phyloP scores from a whole-genome alignment of 192 early-diverging fungal species.

The Backusella tuberculispora region DNA sequence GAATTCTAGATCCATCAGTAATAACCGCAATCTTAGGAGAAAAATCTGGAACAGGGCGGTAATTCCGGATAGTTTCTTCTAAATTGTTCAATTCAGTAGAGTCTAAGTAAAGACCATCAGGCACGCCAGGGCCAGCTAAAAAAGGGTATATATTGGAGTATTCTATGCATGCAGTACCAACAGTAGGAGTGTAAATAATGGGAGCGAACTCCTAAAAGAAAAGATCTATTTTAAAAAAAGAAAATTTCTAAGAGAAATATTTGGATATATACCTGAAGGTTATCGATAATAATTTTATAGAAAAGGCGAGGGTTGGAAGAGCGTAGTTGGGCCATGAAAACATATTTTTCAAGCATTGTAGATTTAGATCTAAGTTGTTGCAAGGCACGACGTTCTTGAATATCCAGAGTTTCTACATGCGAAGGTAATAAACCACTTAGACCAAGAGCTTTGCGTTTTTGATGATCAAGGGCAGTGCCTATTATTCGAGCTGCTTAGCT shows the following conservation, averaged over 20 bases:
- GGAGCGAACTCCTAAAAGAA: conserved; percentile 70
- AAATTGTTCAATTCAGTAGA: conserved; percentile 75
- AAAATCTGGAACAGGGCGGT: conserved; percentile 47
- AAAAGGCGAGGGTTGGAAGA: conserved; percentile 83
- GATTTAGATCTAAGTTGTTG: conserved; percentile 69
- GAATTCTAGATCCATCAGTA: conserved; percentile 91
- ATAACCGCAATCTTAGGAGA: conserved; percentile 89
- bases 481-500: not conserved
- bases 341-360: conserved; percentile 82
- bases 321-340: conserved; percentile 82
- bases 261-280: conserved; percentile 65
- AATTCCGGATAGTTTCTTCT: conserved; percentile 77
- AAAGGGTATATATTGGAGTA: conserved; percentile 90
- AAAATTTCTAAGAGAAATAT: not conserved
- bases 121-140: conserved; percentile 69
- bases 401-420: conserved; percentile 72
- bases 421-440: conserved; percentile 77
- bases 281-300: conserved; percentile 76
- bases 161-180: conserved; percentile 85
- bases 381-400: conserved; percentile 78
- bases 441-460: conserved; percentile 58
- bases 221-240: not conserved
- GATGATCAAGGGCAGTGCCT: conserved; percentile 64
- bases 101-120: conserved; percentile 88
- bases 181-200: conserved; percentile 82